A percentile compares a stretch with the other conserved stretches of the same genome.
Evolutionary conservation across 169 alveolate species (phyloP).

Genomic region (Plasmodium coatneyi): DNA sequence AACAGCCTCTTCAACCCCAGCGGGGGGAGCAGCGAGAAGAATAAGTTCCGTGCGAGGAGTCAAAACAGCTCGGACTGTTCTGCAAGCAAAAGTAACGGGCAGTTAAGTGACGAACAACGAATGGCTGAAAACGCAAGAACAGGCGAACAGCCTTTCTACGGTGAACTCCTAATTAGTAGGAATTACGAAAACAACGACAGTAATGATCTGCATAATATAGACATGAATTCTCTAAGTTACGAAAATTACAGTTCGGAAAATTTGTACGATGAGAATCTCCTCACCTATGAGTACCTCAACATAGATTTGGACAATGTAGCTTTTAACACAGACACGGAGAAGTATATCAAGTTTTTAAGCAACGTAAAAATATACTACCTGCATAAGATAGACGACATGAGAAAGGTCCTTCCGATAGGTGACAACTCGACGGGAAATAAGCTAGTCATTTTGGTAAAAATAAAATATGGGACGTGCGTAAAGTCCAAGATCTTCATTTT

Average conservation of each 20-base stretch:
- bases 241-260: conserved; percentile 18
- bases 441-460: conserved; percentile 36
- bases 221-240: conserved; percentile 24
- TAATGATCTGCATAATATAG: conserved; percentile 1
- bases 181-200: background rate
- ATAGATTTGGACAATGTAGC: conserved; percentile 46
- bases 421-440: conserved; percentile 20
- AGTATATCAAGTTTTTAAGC: conserved; percentile 62
- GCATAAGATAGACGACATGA: conserved; percentile 38
- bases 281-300: conserved; percentile 40
- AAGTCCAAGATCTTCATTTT: conserved; percentile 63
- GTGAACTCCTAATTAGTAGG: background rate
- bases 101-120: background rate
- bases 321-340: conserved; percentile 55
- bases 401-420: background rate
- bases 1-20: background rate
- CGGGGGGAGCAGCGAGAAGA: background rate
- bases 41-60: background rate
- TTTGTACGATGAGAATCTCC: conserved; percentile 8
- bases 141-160: background rate
- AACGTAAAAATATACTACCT: conserved; percentile 52
- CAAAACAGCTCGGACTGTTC: background rate
- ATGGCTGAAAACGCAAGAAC: background rate
- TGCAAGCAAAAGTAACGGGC: background rate
- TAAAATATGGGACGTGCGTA: conserved; percentile 16